Conservation (phyloP, 768 basidiomycete genomes). For the Imleria badia region DNA sequence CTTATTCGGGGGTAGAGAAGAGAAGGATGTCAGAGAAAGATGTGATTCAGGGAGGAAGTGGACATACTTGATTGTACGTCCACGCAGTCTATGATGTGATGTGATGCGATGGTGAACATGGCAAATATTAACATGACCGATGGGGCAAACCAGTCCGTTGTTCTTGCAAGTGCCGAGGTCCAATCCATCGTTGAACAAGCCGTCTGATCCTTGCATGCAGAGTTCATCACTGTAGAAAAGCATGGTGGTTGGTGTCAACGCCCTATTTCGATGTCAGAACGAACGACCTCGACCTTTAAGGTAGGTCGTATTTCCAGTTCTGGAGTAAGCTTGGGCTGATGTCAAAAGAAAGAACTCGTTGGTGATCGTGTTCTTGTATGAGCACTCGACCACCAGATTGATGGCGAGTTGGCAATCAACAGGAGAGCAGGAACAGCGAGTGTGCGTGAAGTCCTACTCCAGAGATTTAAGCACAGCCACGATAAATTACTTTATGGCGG, state of each 20-base stretch:
- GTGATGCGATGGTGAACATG: not conserved
- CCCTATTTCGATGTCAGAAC: not conserved
- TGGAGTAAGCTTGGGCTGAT: too few relatives aligned
- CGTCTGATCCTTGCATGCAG: slow-evolving; percentile 29
- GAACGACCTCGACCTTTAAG: slow-evolving; percentile 39
- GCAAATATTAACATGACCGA: not conserved
- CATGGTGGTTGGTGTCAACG: not conserved
- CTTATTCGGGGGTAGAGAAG: slow-evolving; percentile 29
- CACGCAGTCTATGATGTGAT: slow-evolving; percentile 44
- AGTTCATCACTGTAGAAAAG: slow-evolving; percentile 20
- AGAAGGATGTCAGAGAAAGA: not conserved
- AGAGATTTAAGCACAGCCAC: too few relatives aligned
- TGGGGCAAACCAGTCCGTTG: slow-evolving; percentile 21
- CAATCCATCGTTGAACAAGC: slow-evolving; percentile 33
- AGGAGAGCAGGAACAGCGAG: not conserved
- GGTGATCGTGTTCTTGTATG: slow-evolving; percentile 63
- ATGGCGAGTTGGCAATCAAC: not conserved
- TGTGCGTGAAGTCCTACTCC: slow-evolving; percentile 23
- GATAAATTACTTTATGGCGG: too few relatives aligned
- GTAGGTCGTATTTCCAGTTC: slow-evolving; percentile 37
- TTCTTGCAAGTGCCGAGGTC: slow-evolving; percentile 26
- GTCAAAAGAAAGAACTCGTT: slow-evolving; percentile 54
- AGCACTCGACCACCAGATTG: slow-evolving; percentile 60
- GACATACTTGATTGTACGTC: slow-evolving; percentile 56
- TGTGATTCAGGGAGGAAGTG: not conserved